Conservation (phyloP, 1,139 yeast species). For the Yamadazyma diospyri region DNA sequence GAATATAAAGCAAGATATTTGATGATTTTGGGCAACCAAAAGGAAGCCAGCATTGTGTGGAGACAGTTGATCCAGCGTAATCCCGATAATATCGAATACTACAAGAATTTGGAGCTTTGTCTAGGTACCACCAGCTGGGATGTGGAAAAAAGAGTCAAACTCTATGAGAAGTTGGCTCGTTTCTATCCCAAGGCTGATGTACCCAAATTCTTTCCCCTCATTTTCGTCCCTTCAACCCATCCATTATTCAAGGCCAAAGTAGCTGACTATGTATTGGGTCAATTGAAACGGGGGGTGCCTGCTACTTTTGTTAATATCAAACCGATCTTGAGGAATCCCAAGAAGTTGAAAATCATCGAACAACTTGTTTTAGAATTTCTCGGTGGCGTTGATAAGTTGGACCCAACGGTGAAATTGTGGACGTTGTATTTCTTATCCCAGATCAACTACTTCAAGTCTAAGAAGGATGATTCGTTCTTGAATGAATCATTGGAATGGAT, state of each 20-base stretch:
- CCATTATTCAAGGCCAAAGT: constrained; percentile 44
- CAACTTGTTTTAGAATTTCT: constrained; percentile 52
- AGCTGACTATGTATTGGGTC: constrained; percentile 51
- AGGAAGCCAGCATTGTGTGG: constrained; percentile 68
- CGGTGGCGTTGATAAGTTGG: constrained; percentile 23
- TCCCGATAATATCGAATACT: constrained; percentile 74
- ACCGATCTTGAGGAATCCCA: constrained; percentile 59
- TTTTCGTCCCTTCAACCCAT: constrained; percentile 58
- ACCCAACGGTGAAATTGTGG: constrained; percentile 68
- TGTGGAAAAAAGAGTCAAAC: constrained; percentile 40
- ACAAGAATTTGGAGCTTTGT: constrained; percentile 60
- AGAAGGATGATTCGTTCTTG: constrained; percentile 37
- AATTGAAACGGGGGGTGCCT: constrained; percentile 81
- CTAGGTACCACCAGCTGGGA: constrained; percentile 39
- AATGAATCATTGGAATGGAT: constrained; percentile 52
- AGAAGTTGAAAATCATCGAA: constrained; percentile 49
- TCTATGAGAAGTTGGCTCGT: constrained; percentile 60
- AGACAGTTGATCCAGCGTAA: constrained; percentile 76
- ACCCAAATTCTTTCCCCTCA: constrained; percentile 72
- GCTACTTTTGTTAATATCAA: constrained; percentile 85
- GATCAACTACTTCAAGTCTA: constrained; percentile 52
- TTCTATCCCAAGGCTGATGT: constrained; percentile 87
- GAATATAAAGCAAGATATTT: constrained; percentile 69
- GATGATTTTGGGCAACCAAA: constrained; percentile 32
- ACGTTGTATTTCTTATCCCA: constrained; percentile 77